Evolutionary conservation across 805 yeast species (phyloP).

Genomic region (Priceomyces carsonii): DNA sequence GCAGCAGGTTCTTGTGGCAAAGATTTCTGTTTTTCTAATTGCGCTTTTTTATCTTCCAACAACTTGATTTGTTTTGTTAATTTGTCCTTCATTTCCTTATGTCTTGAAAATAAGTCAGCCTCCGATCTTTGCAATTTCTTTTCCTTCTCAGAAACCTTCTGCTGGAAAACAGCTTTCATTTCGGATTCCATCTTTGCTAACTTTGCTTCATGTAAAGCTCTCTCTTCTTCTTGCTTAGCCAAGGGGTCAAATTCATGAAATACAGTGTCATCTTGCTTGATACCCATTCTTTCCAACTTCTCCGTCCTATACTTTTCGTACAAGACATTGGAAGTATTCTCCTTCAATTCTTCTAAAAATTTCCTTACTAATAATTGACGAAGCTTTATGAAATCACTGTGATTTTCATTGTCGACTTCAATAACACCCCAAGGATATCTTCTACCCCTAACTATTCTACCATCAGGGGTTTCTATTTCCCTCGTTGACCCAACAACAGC

Average conservation of each 20-base stretch:
- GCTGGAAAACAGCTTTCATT: conserved; percentile 95
- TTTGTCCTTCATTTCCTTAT: conserved; percentile 96
- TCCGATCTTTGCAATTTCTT: conserved; percentile 95
- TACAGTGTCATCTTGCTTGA: conserved; percentile 89
- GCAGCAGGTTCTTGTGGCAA: conserved; percentile 53
- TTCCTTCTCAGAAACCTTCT: conserved; percentile 94
- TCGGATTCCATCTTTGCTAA: conserved; percentile 92
- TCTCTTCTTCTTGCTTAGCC: conserved; percentile 90
- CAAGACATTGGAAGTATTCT: conserved; percentile 69
- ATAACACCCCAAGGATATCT: conserved; percentile 96
- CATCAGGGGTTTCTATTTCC: conserved; percentile 68
- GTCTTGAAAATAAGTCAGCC: conserved; percentile 92
- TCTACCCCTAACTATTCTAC: conserved; percentile 85
- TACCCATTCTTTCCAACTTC: conserved; percentile 78
- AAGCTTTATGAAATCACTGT: conserved; percentile 86
- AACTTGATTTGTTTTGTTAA: conserved; percentile 83
- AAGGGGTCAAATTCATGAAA: conserved; percentile 94
- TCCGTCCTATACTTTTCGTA: conserved; percentile 90
- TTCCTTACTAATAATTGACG: conserved; percentile 87
- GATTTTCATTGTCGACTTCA: conserved; percentile 92
- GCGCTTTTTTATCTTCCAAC: conserved; percentile 86
- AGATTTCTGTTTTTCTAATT: conserved; percentile 62
- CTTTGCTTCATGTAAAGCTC: conserved; percentile 89
- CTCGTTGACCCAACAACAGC: conserved; percentile 91
- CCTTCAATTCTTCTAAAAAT: conserved; percentile 91